phyloP scores from a whole-genome alignment of 2,329 filamentous ascomycete species.

The Fragosphaeria purpurea region DNA sequence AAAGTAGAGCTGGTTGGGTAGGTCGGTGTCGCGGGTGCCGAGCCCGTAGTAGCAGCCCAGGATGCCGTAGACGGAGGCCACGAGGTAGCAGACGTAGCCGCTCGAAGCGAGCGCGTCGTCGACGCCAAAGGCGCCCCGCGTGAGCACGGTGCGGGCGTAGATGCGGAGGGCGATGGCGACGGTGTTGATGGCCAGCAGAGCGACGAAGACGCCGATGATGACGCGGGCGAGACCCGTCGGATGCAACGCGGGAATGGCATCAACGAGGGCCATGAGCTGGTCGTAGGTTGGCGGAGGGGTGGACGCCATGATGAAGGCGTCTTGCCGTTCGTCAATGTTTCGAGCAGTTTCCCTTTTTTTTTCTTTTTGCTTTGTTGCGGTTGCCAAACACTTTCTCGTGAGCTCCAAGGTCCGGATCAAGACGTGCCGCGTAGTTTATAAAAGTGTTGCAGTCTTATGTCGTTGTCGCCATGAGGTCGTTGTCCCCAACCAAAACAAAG shows the following conservation, averaged over 20 bases:
- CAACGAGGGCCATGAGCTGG: conserved; percentile 5
- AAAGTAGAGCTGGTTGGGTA: conserved; percentile 3
- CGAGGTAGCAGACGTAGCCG: conserved; percentile 3
- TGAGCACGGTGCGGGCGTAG: conserved; percentile 1
- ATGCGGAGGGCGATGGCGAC: conserved; percentile 2
- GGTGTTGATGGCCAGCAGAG: conserved; percentile 2
- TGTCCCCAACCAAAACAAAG: too few species aligned
- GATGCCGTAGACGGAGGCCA: conserved; percentile 4
- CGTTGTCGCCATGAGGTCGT: too few species aligned
- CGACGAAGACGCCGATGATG: not conserved
- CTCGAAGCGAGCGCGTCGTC: conserved; percentile 5
- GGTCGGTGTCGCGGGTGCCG: conserved; percentile 6
- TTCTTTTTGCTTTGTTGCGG: too few species aligned
- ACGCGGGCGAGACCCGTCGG: conserved; percentile 5
- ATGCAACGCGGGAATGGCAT: conserved; percentile 5
- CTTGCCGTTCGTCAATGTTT: too few species aligned
- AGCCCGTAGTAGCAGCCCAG: conserved; percentile 9
- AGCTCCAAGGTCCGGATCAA: too few species aligned
- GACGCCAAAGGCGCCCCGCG: not conserved
- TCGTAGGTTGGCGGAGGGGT: conserved; percentile 1
- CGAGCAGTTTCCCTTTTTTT: too few species aligned
- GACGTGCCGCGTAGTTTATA: too few species aligned
- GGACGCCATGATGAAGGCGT: not conserved
- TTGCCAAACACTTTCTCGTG: too few species aligned
- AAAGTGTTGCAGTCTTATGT: too few species aligned